Percentiles rank a stretch among this genome's conserved stretches.
Conservation (phyloP, 768 basidiomycete species). For the Russula olivacea region DNA sequence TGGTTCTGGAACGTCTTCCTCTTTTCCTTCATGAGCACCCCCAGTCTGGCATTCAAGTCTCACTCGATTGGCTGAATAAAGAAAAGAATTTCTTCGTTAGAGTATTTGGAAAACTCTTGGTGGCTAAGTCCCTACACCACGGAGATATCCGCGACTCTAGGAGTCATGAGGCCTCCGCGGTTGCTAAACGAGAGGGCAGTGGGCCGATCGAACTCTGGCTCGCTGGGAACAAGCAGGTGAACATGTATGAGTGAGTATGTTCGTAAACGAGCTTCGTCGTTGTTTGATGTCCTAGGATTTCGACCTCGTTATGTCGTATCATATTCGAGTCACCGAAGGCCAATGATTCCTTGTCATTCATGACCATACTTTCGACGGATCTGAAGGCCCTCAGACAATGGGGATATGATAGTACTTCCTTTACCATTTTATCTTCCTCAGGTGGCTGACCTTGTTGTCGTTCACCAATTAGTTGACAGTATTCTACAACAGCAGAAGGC, state of each 20-base stretch:
- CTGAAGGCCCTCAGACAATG: slow-evolving; percentile 71
- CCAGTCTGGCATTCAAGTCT: slow-evolving; percentile 54
- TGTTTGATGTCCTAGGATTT: slow-evolving; percentile 50
- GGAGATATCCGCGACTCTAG: slow-evolving; percentile 46
- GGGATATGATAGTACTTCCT: slow-evolving; percentile 72
- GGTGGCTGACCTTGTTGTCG: slow-evolving; percentile 27
- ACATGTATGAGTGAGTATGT: slow-evolving; percentile 84
- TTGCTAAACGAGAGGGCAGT: slow-evolving; percentile 47
- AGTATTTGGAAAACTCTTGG: slow-evolving; percentile 55
- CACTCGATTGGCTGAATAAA: slow-evolving; percentile 60
- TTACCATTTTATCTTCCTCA: slow-evolving; percentile 5
- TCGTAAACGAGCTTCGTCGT: neutral
- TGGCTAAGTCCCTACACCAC: slow-evolving; percentile 55
- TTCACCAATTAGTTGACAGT: slow-evolving; percentile 62
- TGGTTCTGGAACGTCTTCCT: slow-evolving; percentile 82
- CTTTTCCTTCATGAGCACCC: slow-evolving; percentile 89
- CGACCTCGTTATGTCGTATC: slow-evolving; percentile 75
- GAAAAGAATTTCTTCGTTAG: slow-evolving; percentile 64
- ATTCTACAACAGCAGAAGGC: slow-evolving; percentile 75
- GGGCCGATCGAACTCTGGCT: slow-evolving; percentile 71
- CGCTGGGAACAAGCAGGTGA: slow-evolving; percentile 64
- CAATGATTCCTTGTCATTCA: slow-evolving; percentile 84
- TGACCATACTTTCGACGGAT: slow-evolving; percentile 94
- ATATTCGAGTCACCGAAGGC: slow-evolving; percentile 73
- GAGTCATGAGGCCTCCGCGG: slow-evolving; percentile 68